These are phyloP conservation scores for Symbiodinium pilosum DNA, from an alignment of 73 alveolate species.

Conservation along the genomic window DNA sequence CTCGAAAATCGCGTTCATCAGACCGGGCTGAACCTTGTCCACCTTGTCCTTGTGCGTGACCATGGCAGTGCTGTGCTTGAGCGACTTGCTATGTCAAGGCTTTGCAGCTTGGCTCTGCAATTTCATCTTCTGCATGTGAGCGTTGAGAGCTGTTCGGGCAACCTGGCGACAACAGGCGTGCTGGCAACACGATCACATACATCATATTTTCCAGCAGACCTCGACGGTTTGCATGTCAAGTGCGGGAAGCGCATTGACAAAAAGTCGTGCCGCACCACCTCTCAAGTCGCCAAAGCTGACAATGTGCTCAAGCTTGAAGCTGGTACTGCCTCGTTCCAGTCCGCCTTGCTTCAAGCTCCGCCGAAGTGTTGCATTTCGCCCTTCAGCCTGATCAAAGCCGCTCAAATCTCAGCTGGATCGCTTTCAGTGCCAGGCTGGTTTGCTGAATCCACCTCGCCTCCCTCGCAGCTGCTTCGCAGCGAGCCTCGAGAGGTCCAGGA, in stretches of 20 bases:
- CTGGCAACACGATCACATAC: not conserved
- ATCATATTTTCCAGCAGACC: too few relatives aligned
- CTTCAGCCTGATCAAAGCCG: slow-evolving; percentile 71
- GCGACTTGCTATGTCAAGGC: not conserved
- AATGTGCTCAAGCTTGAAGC: not conserved
- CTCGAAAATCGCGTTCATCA: too few relatives aligned
- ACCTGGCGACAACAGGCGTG: not conserved
- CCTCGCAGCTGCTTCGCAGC: slow-evolving; percentile 55
- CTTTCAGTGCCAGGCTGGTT: not conserved
- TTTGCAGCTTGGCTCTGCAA: slow-evolving; percentile 21
- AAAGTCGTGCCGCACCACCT: slow-evolving; percentile 92
- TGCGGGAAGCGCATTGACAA: slow-evolving; percentile 76
- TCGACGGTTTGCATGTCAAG: slow-evolving; percentile 63
- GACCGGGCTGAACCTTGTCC: too few relatives aligned
- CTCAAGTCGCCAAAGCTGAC: not conserved
- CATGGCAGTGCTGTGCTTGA: too few relatives aligned
- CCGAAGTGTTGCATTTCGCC: slow-evolving; percentile 54
- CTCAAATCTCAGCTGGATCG: not conserved
- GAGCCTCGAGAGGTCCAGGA: slow-evolving; percentile 31
- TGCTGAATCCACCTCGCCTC: not conserved
- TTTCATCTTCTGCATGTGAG: slow-evolving; percentile 67
- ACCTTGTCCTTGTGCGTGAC: too few relatives aligned
- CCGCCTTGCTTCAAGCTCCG: slow-evolving; percentile 59
- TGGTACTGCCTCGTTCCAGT: slow-evolving; percentile 29
- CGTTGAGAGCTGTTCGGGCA: slow-evolving; percentile 82